Evolutionary conservation across 768 basidiomycete genomes (phyloP).

Genomic region (Suillus lakei): DNA sequence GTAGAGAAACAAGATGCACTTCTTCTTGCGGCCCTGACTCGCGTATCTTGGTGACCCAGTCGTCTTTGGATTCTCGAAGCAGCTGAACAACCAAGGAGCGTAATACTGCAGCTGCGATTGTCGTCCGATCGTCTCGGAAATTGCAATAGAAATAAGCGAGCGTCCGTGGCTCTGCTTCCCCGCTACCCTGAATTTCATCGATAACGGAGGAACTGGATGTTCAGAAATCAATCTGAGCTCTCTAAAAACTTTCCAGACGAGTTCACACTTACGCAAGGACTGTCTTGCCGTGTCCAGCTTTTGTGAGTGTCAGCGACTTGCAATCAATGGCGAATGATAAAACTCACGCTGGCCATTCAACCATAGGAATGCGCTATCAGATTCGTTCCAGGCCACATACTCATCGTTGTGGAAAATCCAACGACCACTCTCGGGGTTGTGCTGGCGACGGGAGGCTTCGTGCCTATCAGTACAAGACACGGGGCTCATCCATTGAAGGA

Average conservation of each 20-base stretch:
- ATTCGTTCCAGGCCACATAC: background rate
- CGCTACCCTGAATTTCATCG: too few relatives aligned
- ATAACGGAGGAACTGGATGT: background rate
- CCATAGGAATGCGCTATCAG: background rate
- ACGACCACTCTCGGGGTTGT: background rate
- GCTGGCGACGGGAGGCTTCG: background rate
- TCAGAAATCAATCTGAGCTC: background rate
- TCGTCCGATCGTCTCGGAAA: constrained; percentile 21
- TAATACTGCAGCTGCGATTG: too few relatives aligned
- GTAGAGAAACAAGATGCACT: background rate
- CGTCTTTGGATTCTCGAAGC: background rate
- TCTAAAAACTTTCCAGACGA: background rate
- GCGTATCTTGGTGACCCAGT: background rate
- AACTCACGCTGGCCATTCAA: background rate
- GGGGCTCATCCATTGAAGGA: background rate
- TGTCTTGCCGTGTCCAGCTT: background rate
- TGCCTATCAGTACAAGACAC: background rate
- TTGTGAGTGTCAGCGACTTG: background rate
- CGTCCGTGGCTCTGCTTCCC: too few relatives aligned
- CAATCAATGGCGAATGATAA: background rate
- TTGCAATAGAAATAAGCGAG: constrained; percentile 26
- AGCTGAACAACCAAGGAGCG: too few relatives aligned
- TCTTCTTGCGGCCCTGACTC: background rate
- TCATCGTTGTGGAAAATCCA: background rate
- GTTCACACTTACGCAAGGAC: background rate